These are phyloP conservation scores for Zalaria sp. DNA, from an alignment of 2,329 filamentous ascomycete species.

Conservation along the genomic window DNA sequence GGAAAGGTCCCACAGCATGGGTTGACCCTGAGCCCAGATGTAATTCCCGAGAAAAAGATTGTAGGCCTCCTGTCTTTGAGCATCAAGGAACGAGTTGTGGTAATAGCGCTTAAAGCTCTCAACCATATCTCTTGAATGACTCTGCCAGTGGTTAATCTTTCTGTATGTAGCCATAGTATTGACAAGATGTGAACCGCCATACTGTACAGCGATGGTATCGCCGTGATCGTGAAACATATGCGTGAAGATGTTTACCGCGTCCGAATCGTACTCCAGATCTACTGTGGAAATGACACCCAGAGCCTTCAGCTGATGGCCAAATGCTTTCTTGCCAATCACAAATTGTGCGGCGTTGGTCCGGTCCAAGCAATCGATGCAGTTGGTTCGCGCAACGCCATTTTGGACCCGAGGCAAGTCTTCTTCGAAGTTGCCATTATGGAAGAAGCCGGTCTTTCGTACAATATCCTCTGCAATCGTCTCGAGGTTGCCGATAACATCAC, in stretches of 20 bases:
- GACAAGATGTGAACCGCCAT: conserved; percentile 90
- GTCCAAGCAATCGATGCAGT: conserved; percentile 96
- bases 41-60: conserved; percentile 97
- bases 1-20: conserved; percentile 90
- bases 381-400: conserved; percentile 86
- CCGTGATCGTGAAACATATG: conserved; percentile 96
- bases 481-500: conserved; percentile 86
- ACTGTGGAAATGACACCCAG: conserved; percentile 73
- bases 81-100: conserved; percentile 95
- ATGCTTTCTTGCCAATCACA: conserved; percentile 85
- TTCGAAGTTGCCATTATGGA: conserved; percentile 72
- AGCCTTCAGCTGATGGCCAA: conserved; percentile 84
- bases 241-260: conserved; percentile 90
- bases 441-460: conserved; percentile 76
- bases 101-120: conserved; percentile 99
- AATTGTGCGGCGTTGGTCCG: conserved; percentile 96
- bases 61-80: conserved; percentile 94
- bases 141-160: conserved; percentile 98
- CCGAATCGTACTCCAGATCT: conserved; percentile 80
- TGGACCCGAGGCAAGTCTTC: conserved; percentile 57
- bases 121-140: conserved; percentile 94
- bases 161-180: conserved; percentile 99
- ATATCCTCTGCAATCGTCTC: conserved; percentile 84
- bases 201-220: conserved; percentile 94
- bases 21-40: conserved; percentile 71